Evolutionary conservation across 2,329 filamentous ascomycete genomes (phyloP).

Genomic region (Colletotrichum horii): DNA sequence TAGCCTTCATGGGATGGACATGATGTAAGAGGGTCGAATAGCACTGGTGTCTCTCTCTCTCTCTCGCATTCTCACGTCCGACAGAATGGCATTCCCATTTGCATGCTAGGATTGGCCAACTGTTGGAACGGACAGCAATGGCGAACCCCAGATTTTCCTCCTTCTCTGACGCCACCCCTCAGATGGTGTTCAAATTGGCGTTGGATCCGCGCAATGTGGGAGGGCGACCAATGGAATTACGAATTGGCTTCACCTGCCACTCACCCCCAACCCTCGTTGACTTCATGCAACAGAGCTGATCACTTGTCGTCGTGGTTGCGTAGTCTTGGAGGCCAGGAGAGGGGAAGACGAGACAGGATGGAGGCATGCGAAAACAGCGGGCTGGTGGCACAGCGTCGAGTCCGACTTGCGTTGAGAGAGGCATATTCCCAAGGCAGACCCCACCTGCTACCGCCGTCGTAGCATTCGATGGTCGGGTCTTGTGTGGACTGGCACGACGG

Average conservation of each 20-base stretch:
- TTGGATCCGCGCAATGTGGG: background rate
- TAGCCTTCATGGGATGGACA: background rate
- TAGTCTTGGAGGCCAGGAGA: background rate
- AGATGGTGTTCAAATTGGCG: constrained; percentile 4
- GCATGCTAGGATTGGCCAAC: constrained; percentile 1
- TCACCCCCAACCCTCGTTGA: constrained; percentile 7
- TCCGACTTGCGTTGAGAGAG: background rate
- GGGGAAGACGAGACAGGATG: background rate
- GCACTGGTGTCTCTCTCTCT: background rate
- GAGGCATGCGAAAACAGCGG: background rate
- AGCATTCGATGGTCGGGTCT: constrained; percentile 14
- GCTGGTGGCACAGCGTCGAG: background rate
- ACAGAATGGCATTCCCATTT: background rate
- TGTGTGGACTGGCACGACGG: background rate
- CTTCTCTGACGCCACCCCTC: constrained; percentile 12
- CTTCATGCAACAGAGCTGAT: constrained; percentile 1
- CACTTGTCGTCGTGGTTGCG: constrained; percentile 5
- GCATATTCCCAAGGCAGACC: background rate
- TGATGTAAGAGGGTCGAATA: background rate
- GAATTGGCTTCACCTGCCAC: background rate
- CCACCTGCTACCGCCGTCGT: background rate
- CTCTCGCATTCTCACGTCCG: background rate
- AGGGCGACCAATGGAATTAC: background rate
- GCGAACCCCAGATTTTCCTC: constrained; percentile 2
- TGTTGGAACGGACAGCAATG: background rate